A percentile compares a stretch with the other conserved stretches of the same genome.
Evolutionary conservation across 2,329 filamentous ascomycete species (phyloP).

Genomic region (Aureobasidium sp.): DNA sequence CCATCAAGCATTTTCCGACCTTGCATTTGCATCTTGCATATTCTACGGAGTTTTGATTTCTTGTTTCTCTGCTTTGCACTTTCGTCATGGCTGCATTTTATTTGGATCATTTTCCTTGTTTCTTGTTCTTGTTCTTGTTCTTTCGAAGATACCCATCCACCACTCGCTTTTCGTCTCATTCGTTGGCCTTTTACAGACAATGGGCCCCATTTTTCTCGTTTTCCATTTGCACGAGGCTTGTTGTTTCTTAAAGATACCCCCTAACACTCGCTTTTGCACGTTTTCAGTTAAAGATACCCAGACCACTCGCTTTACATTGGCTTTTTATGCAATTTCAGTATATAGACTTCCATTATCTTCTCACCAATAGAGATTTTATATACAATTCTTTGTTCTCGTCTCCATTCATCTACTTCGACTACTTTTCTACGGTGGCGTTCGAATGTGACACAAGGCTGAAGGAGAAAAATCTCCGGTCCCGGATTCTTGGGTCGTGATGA

Average conservation of each 20-base stretch:
- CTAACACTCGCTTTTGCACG: background rate
- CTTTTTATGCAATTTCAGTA: no score
- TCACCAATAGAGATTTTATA: no score
- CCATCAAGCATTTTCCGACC: background rate
- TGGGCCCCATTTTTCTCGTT: no score
- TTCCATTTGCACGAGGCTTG: no score
- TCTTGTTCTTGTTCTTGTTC: background rate
- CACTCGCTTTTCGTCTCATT: background rate
- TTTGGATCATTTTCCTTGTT: background rate
- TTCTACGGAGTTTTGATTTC: background rate
- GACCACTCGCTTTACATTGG: background rate
- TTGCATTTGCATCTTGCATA: conserved; percentile 2
- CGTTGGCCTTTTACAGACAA: no score
- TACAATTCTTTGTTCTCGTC: no score
- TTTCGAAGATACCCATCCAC: background rate
- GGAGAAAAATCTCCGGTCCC: background rate
- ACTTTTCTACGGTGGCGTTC: no score
- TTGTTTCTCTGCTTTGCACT: background rate
- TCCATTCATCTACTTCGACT: no score
- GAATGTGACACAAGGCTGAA: background rate
- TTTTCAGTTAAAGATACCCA: background rate
- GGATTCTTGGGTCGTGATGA: background rate
- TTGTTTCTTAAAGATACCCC: no score
- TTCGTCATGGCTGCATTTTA: background rate
- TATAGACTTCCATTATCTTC: no score